phyloP scores from a whole-genome alignment of 2,329 filamentous ascomycete species.

The Drechslera avenae region DNA sequence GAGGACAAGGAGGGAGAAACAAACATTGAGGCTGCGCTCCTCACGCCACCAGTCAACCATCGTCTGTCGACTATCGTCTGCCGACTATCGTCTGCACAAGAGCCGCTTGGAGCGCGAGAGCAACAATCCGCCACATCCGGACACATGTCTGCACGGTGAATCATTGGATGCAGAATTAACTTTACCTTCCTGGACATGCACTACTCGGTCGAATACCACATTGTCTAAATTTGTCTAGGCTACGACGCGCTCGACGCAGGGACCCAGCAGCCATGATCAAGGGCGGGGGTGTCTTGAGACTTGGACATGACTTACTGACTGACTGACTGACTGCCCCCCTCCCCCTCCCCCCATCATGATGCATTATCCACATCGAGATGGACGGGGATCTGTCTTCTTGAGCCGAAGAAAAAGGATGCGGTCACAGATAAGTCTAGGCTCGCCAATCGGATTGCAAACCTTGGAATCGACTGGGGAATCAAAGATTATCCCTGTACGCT shows the following conservation, averaged over 20 bases:
- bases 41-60: constrained; percentile 21
- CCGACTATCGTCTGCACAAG: constrained; percentile 17
- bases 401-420: constrained; percentile 23
- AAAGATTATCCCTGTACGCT: constrained; percentile 27
- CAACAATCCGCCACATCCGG: constrained; percentile 12
- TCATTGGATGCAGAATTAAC: constrained; percentile 27
- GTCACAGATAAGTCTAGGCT: constrained; percentile 29
- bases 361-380: constrained; percentile 20
- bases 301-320: constrained; percentile 1
- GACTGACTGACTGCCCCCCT: constrained; percentile 1
- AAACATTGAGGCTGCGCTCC: constrained; percentile 12
- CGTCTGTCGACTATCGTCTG: too few relatives aligned
- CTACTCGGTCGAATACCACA: constrained; percentile 1
- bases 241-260: constrained; percentile 18
- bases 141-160: constrained; percentile 21
- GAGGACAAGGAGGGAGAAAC: constrained; percentile 2
- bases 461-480: constrained; percentile 27
- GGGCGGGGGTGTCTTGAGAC: constrained; percentile 2
- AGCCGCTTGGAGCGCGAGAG: constrained; percentile 32
- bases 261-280: constrained; percentile 5
- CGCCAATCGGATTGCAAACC: constrained; percentile 41
- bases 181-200: constrained; percentile 22
- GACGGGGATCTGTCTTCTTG: constrained; percentile 18
- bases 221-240: not conserved
- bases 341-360: not conserved